phyloP scores from a whole-genome alignment of 2,329 filamentous ascomycete species.

The Teratosphaeria gauchensis region DNA sequence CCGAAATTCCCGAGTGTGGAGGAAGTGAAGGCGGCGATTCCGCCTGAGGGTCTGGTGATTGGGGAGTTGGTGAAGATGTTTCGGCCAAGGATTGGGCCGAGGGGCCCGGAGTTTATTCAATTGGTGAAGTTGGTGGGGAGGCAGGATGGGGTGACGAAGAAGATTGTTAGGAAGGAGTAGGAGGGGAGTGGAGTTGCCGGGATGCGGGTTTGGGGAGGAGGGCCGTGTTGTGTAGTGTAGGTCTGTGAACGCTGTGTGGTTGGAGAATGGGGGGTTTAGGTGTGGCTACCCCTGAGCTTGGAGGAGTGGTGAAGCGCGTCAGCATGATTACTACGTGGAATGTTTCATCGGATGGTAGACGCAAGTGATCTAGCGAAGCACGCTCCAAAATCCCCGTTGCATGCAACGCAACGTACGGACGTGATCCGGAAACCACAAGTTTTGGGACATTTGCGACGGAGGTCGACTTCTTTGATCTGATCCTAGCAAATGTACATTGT shows the following conservation, averaged over 20 bases:
- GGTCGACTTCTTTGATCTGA: too few species aligned
- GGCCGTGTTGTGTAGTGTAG: neutral
- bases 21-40: slow-evolving; percentile 37
- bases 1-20: slow-evolving; percentile 30
- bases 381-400: too few species aligned
- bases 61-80: slow-evolving; percentile 32
- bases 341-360: too few species aligned
- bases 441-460: too few species aligned
- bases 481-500: too few species aligned
- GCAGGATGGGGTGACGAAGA: slow-evolving; percentile 16
- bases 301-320: too few species aligned
- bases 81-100: slow-evolving; percentile 29
- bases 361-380: too few species aligned
- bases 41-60: slow-evolving; percentile 35
- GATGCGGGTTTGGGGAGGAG: neutral
- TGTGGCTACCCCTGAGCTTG: too few species aligned
- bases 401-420: too few species aligned
- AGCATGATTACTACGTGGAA: too few species aligned
- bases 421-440: too few species aligned
- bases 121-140: slow-evolving; percentile 31
- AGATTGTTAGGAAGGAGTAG: slow-evolving; percentile 7
- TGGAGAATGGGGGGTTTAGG: neutral
- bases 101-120: slow-evolving; percentile 32
- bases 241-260: neutral
- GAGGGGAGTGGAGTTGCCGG: neutral